Conservation (phyloP, 805 yeast species). For the Cyberlindnera xishuangbannaensis region DNA sequence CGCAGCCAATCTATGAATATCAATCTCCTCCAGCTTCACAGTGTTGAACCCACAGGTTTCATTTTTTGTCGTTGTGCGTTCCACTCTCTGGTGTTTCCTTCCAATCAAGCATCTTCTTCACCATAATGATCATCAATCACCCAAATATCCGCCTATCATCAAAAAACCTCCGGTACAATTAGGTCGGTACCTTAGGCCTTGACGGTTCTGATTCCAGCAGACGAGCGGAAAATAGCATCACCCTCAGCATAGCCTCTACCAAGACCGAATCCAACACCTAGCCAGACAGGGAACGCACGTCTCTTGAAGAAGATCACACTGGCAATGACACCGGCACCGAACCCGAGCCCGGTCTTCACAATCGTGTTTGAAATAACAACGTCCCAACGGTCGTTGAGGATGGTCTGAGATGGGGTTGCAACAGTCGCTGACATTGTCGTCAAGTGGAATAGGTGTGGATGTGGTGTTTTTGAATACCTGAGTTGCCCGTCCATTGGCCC, state of each 20-base stretch:
- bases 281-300: constrained; percentile 96
- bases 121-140: too few relatives aligned
- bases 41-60: too few relatives aligned
- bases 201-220: constrained; percentile 70
- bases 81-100: too few relatives aligned
- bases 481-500: too few relatives aligned
- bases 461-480: too few relatives aligned
- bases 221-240: constrained; percentile 88
- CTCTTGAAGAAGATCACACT: constrained; percentile 87
- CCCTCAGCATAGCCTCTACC: constrained; percentile 99
- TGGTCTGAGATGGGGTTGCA: constrained; percentile 46
- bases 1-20: too few relatives aligned
- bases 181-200: constrained; percentile 48
- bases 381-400: constrained; percentile 82
- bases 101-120: too few relatives aligned
- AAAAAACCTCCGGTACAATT: too few relatives aligned
- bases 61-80: too few relatives aligned
- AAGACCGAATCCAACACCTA: constrained; percentile 94
- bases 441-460: too few relatives aligned
- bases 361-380: constrained; percentile 89
- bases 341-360: constrained; percentile 93
- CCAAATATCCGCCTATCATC: too few relatives aligned
- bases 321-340: constrained; percentile 93
- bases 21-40: too few relatives aligned
- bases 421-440: constrained; percentile 16